Evolutionary conservation across 345 rosid genomes (phyloP), one percentile per base, ranked within the genome.

Genomic region (Linum usitatissimum): DNA sequence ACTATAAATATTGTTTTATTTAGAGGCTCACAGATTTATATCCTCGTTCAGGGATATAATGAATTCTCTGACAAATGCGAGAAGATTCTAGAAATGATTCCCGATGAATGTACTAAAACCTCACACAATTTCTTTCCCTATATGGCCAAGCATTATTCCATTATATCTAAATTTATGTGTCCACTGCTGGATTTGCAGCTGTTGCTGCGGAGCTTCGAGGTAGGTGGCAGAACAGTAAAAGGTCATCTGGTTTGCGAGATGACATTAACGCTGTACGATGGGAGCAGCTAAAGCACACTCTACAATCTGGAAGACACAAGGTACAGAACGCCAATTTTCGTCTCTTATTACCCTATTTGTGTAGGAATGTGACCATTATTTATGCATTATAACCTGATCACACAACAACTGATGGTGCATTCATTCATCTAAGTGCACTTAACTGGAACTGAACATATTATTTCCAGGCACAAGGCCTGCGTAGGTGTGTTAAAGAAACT

Each of bases 401-500:
- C n/a, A n/a, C n/a, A n/a, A n/a, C n/a, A n/a, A n/a, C n/a, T n/a
- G n/a, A n/a, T n/a, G n/a, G n/a, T n/a, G n/a, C n/a, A n/a, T n/a
- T n/a, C n/a, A n/a, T n/a, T n/a, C n/a, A n/a, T n/a, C n/a, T n/a
- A n/a, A n/a, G 42, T 38, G 39, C 36, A 23, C 19, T 66, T 55
- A 23, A 23, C 28, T 23, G 28, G 28, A n/a, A n/a, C n/a, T n/a
- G n/a, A 34, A 59, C 70, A 12, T 31, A 55, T 53, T 48, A 62
- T 81, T 71, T 56, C 80, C 4, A 93, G 87, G 71, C 58, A n/a
- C 90, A 64, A 70, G 84, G 95, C 51, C 70, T 83, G 69, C 84
- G 86, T 19, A 87, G 82, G 64, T 90, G 95, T 62, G 68, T 86
- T 64, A 89, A 93, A 78, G 97, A 93, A 76, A 93, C 90, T 56